phyloP scores from a whole-genome alignment of 1,139 yeast genomes.

The Geotrichum reessii region DNA sequence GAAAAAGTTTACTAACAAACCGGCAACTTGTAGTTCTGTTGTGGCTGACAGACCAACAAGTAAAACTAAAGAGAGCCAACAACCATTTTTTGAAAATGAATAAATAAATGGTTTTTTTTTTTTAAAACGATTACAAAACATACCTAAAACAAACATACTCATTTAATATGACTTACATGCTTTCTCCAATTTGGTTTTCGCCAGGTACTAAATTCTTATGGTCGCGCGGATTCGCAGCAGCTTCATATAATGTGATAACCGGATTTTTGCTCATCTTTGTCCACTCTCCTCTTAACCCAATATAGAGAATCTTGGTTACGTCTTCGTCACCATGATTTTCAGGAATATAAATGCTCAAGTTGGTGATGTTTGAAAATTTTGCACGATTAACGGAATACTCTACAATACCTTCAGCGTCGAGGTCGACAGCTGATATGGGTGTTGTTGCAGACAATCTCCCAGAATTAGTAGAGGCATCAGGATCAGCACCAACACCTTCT shows the following conservation, averaged over 20 bases:
- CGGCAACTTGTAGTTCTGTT: too few relatives aligned
- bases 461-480: constrained; percentile 24
- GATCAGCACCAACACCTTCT: constrained; percentile 38
- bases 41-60: too few relatives aligned
- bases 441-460: constrained; percentile 25
- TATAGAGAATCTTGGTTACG: constrained; percentile 53
- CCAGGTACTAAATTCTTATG: constrained; percentile 53
- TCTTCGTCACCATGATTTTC: constrained; percentile 60
- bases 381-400: constrained; percentile 81
- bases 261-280: constrained; percentile 58
- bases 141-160: neutral
- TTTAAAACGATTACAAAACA: neutral
- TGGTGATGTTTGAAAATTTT: constrained; percentile 62
- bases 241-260: constrained; percentile 70
- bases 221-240: constrained; percentile 90
- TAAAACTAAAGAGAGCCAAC: too few relatives aligned
- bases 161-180: constrained; percentile 4
- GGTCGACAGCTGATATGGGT: constrained; percentile 26
- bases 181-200: constrained; percentile 22
- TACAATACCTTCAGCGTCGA: constrained; percentile 53
- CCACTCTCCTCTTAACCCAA: constrained; percentile 80
- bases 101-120: too few relatives aligned
- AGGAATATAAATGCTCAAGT: constrained; percentile 61
- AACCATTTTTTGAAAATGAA: too few relatives aligned
- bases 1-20: too few relatives aligned